Base-by-base conservation (phyloP, 148 eudicot species). In the Rheum nobile region DNA sequence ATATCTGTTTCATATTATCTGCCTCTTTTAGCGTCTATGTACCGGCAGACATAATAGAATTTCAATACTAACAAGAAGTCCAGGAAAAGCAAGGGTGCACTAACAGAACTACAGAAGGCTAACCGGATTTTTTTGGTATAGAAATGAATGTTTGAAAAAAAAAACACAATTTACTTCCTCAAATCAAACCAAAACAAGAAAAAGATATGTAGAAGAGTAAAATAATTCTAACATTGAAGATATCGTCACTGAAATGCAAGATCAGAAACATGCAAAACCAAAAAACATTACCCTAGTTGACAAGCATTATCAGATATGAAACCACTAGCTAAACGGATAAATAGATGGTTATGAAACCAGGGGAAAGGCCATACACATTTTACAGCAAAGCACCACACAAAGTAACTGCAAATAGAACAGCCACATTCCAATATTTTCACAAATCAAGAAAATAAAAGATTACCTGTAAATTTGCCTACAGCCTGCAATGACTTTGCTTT, bases 401-500 rank as follows among this genome's bases (percentile, higher is more conserved):
- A 9, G 29, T 22, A 22, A 54, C 29, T 57, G 65, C 65, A 22
- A 24, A 57, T 5, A 57, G 65, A 57, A 50, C 57, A 57, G 32
- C 34, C 65, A 24, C 26, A 26, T 22, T 57, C 50, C 26, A 21
- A 52, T 12, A 65, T 65, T 31, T 65, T 65, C 38, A 31, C 35
- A 4, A 57, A 31, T 65, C 32, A 65, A 16, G 61, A 43, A 43
- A 75, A 22, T 28, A 57, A 35, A 59, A 71, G 35, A 52, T 31
- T 85, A 93, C 97, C 98, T 88, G 80, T 85, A 81, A 81, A 90
- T 84, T 83, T 87, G 48, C 92, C 87, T 37, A 89, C 88, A 77
- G 93, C 87, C 78, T 91, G 89, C 75, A 91, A 83, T 22, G 93
- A 95, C 75, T 90, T 90, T 71, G 93, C 93, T 83, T 95, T 95